Conservation (phyloP, 2,329 filamentous ascomycete genomes). For the Aspergillus arachidicola region DNA sequence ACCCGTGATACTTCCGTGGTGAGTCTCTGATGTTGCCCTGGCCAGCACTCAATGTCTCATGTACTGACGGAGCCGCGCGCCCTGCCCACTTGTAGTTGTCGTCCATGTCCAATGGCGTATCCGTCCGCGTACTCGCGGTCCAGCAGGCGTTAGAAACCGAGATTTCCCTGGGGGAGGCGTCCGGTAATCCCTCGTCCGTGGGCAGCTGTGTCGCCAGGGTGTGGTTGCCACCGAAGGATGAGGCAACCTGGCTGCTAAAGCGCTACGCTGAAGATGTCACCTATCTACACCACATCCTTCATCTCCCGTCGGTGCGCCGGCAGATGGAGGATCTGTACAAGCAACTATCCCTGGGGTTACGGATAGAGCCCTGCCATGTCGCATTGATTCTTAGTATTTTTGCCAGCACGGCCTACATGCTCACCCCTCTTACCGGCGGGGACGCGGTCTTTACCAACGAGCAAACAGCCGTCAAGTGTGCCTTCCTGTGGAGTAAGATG, state of each 20-base stretch:
- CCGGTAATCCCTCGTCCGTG: no score
- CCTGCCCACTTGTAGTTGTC: neutral
- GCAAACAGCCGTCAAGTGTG: neutral
- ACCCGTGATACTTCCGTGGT: neutral
- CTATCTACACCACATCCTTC: neutral
- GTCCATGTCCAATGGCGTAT: neutral
- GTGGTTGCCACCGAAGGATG: no score
- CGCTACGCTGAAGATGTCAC: neutral
- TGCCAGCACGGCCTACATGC: slow-evolving; percentile 4
- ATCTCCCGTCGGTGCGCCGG: neutral
- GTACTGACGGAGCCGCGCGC: neutral
- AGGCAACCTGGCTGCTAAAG: neutral
- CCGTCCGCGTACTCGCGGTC: neutral
- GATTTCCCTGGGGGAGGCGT: no score
- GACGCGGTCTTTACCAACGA: slow-evolving; percentile 1
- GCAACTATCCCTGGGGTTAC: neutral
- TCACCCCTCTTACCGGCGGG: neutral
- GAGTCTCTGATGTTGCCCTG: neutral
- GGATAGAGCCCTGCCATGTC: neutral
- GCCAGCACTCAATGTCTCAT: neutral
- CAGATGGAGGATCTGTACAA: slow-evolving; percentile 1
- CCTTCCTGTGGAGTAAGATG: neutral
- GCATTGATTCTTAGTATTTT: slow-evolving; percentile 8
- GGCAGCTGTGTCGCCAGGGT: no score
- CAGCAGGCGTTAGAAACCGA: neutral